Evolutionary conservation across 805 yeast species (phyloP).

Genomic region (Wickerhamiella hasegawae): DNA sequence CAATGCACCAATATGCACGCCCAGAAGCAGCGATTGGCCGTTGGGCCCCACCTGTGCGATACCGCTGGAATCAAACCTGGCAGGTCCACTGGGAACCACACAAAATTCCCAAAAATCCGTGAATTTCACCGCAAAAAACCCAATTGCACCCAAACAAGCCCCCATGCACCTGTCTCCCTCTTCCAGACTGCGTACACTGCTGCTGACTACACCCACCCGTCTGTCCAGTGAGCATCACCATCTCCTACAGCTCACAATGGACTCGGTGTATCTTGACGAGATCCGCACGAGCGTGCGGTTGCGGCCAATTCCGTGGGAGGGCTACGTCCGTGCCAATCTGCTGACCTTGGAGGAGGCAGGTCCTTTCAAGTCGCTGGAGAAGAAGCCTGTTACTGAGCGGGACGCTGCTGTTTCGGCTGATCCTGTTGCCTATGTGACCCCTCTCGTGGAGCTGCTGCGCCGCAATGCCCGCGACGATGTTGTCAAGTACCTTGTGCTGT

Average conservation of each 20-base stretch:
- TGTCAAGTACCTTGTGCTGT: slow-evolving; percentile 45
- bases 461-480: slow-evolving; percentile 45
- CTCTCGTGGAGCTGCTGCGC: slow-evolving; percentile 37
- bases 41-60: no score
- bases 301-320: slow-evolving; percentile 85
- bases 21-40: no score
- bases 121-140: not conserved
- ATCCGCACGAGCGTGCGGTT: slow-evolving; percentile 45
- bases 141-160: not conserved
- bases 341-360: slow-evolving; percentile 55
- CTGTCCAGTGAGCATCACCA: no score
- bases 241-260: not conserved
- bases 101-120: no score
- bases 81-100: no score
- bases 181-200: no score
- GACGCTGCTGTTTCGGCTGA: slow-evolving; percentile 22
- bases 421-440: slow-evolving; percentile 36
- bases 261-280: slow-evolving; percentile 19
- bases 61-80: no score
- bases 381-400: slow-evolving; percentile 23
- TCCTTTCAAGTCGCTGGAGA: slow-evolving; percentile 36
- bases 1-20: no score
- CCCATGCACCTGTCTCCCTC: no score
- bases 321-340: slow-evolving; percentile 58
- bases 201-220: no score